Percentiles rank a stretch among this genome's conserved stretches.
Evolutionary conservation across 1,284 basidiomycete species (phyloP).

Genomic region (Irpex sp.): DNA sequence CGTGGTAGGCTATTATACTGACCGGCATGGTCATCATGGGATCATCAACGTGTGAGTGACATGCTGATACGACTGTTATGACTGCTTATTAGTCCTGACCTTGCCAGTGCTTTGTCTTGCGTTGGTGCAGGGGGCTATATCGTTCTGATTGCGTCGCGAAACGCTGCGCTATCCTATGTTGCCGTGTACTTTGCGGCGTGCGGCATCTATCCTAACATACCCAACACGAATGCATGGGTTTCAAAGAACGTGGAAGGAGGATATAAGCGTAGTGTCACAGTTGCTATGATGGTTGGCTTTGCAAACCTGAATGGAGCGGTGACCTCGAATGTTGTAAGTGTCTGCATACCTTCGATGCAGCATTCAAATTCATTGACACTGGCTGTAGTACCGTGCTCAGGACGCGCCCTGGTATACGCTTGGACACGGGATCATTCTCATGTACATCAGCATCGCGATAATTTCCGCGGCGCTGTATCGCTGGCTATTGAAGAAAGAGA

Average conservation of each 20-base stretch:
- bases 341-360: not conserved
- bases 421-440: constrained; percentile 46
- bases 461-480: constrained; percentile 35
- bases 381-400: constrained; percentile 16
- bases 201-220: constrained; percentile 69
- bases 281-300: constrained; percentile 38
- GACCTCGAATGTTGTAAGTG: constrained; percentile 40
- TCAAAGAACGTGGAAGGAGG: constrained; percentile 67
- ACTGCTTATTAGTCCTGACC: constrained; percentile 15
- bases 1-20: constrained; percentile 56
- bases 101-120: constrained; percentile 27
- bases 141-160: constrained; percentile 60
- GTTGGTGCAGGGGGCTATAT: constrained; percentile 55
- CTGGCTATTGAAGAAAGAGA: constrained; percentile 36
- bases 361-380: not conserved
- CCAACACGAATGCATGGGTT: constrained; percentile 70
- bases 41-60: constrained; percentile 57
- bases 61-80: not conserved
- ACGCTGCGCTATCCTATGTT: constrained; percentile 62
- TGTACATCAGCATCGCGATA: constrained; percentile 44
- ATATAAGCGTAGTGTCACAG: constrained; percentile 40
- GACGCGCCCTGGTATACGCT: constrained; percentile 43
- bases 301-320: constrained; percentile 45
- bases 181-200: constrained; percentile 67
- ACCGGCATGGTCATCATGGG: constrained; percentile 55